Conservation (phyloP, 2,329 filamentous ascomycete genomes). For the Xylaria sp. region DNA sequence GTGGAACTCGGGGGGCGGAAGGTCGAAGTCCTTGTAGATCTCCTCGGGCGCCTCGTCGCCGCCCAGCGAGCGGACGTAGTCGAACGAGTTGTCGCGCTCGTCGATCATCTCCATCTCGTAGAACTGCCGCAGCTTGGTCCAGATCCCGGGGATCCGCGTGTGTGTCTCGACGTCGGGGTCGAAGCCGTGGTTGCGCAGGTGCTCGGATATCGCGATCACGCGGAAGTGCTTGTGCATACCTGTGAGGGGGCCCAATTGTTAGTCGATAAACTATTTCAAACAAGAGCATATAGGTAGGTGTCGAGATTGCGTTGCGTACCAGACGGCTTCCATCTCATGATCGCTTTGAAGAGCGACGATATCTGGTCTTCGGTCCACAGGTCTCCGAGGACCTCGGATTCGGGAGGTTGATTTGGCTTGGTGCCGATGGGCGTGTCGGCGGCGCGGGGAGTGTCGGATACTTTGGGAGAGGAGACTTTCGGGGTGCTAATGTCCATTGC, state of each 20-base stretch:
- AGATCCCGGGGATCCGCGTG: constrained; percentile 90
- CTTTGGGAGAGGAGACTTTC: constrained; percentile 55
- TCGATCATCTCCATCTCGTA: constrained; percentile 90
- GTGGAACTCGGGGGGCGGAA: constrained; percentile 62
- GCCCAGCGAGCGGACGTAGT: constrained; percentile 50
- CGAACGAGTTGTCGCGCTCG: constrained; percentile 76
- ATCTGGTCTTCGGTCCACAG: constrained; percentile 97
- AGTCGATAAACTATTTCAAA: background rate
- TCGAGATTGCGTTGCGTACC: constrained; percentile 60
- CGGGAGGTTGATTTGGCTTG: constrained; percentile 52
- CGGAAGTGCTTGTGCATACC: constrained; percentile 95
- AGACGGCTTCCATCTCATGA: constrained; percentile 96
- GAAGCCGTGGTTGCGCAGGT: constrained; percentile 82
- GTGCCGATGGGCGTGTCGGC: constrained; percentile 50
- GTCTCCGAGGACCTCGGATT: constrained; percentile 64
- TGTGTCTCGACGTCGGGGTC: constrained; percentile 76
- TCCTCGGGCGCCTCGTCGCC: constrained; percentile 58
- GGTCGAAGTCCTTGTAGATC: constrained; percentile 72
- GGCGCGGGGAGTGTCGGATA: constrained; percentile 58
- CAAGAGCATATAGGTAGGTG: background rate
- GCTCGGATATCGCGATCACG: constrained; percentile 85
- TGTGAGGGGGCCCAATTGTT: constrained; percentile 47
- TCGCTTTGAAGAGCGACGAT: constrained; percentile 88
- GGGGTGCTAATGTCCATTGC: constrained; percentile 69
- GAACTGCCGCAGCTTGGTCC: constrained; percentile 83